Percentiles rank a stretch among this genome's conserved stretches.
Evolutionary conservation across 352 stramenopile species (phyloP).

Genomic region (Phytophthora nicotianae): DNA sequence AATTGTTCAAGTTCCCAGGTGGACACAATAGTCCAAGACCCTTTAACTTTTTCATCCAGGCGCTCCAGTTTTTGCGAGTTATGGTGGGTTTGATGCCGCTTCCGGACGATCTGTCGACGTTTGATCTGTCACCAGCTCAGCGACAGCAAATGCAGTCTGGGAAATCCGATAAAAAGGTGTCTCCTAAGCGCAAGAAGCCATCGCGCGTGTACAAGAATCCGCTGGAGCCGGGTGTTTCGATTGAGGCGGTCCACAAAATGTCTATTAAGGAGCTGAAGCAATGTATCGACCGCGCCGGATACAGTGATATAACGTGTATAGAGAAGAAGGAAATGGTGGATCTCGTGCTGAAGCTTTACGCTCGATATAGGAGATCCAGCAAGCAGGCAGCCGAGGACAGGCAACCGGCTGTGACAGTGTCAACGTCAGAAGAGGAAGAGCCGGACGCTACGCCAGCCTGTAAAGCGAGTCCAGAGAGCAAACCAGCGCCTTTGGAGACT

Average conservation of each 20-base stretch:
- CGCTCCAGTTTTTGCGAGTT: conserved; percentile 78
- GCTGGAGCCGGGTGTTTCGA: conserved; percentile 50
- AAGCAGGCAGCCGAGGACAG: conserved; percentile 44
- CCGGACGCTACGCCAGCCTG: conserved; percentile 4
- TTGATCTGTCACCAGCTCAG: conserved; percentile 43
- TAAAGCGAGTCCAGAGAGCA: conserved; percentile 15
- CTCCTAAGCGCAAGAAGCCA: conserved; percentile 37
- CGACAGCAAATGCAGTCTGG: conserved; percentile 25
- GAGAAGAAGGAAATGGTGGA: conserved; percentile 86
- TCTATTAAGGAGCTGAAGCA: conserved; percentile 82
- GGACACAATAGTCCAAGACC: conserved; percentile 82
- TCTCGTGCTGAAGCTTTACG: conserved; percentile 82
- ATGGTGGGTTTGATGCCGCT: conserved; percentile 81
- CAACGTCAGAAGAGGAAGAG: conserved; percentile 17
- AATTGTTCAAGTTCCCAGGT: conserved; percentile 81
- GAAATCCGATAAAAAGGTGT: conserved; percentile 19
- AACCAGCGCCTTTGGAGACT: conserved; percentile 13
- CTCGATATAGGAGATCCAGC: conserved; percentile 62
- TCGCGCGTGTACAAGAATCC: conserved; percentile 73
- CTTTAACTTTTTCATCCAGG: conserved; percentile 80
- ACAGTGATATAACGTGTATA: conserved; percentile 74
- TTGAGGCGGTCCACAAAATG: conserved; percentile 76
- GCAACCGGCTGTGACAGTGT: conserved; percentile 8
- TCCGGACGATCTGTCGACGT: conserved; percentile 56
- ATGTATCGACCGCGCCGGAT: conserved; percentile 69